Evolutionary conservation across 768 basidiomycete species (phyloP), one percentile per base, ranked within the genome.

Genomic region (Mrakia gelida): DNA sequence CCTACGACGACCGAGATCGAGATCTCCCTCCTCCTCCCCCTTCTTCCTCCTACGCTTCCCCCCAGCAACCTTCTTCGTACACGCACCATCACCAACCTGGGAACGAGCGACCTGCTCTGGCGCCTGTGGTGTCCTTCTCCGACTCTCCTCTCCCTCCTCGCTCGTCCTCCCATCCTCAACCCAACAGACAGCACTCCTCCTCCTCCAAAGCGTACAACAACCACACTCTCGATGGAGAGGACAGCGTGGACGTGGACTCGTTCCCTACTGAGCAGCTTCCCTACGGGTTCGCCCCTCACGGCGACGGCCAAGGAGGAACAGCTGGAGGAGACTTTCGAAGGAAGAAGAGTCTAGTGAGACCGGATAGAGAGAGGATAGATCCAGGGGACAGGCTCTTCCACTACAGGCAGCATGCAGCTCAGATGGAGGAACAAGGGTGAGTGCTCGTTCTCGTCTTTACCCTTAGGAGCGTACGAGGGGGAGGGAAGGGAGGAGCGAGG

Each of bases 291-390:
- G 62, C 75, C 15, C 43, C 59, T 23, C 26, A 54, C 21, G 56
- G 56, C 2, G 34, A 59, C 49, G 43, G 61, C 2, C 59, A 32
- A 10, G 62, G 63, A 28, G 75, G 75, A 8, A 26, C 6, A 3
- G 52, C 59, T 21, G 75, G 75, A 21, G 65, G 62, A 0, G 75
- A 75, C 75, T 61, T 75, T 13, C 49, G 67, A 32, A 86, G 97
- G 83, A 98, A 97, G 88, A 95, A 95, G 88, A 92, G 91, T 83
- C 88, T 99, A 26, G 92, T 98, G 74, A 87, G 88, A 76, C 96
- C 96, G 7, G 96, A 99, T 85, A 87, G 96, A 77, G 95, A 97
- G 87, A 94, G 95, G 87, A 93, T 98, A 81, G 95, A 98, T 82
- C 94, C 95, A 15, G 90, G 90, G 61, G 94, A 98, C 86, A 89